These are phyloP conservation scores for Bruguiera parviflora DNA, from an alignment of 345 rosid genomes.

Conservation along the genomic window DNA sequence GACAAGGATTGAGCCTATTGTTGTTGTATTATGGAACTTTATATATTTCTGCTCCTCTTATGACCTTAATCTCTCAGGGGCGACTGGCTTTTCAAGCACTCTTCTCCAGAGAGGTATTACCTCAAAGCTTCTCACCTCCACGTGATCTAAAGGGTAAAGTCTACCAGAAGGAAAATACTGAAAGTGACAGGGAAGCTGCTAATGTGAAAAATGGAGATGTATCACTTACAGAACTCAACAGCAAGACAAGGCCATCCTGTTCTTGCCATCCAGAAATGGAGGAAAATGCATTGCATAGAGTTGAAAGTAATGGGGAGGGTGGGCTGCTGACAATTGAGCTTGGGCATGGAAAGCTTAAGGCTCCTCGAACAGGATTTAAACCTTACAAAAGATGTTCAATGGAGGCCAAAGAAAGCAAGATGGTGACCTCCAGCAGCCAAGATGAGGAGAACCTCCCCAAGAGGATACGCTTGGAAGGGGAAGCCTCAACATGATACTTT, in stretches of 20 bases:
- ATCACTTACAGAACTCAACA: conserved; percentile 49
- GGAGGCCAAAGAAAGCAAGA: conserved; percentile 68
- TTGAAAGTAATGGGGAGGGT: conserved; percentile 30
- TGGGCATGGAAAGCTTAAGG: conserved; percentile 49
- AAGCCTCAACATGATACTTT: conserved; percentile 47
- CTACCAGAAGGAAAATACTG: conserved; percentile 21
- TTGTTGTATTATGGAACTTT: not conserved
- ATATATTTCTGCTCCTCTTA: conserved; percentile 1
- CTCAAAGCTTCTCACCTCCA: conserved; percentile 88
- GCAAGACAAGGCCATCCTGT: conserved; percentile 23
- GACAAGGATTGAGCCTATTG: not conserved
- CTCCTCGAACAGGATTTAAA: conserved; percentile 73
- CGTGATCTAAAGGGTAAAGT: conserved; percentile 26
- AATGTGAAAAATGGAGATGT: conserved; percentile 33
- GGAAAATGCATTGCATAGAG: conserved; percentile 21
- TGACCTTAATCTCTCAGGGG: conserved; percentile 48
- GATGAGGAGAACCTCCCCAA: conserved; percentile 70
- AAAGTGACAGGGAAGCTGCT: conserved; percentile 33
- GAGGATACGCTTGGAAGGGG: conserved; percentile 78
- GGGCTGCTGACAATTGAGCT: conserved; percentile 55
- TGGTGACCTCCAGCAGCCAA: conserved; percentile 38
- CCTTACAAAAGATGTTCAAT: conserved; percentile 87
- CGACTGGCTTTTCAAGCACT: conserved; percentile 87
- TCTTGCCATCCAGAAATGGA: conserved; percentile 36
- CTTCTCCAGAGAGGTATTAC: conserved; percentile 74